Percentiles rank a stretch among this genome's conserved stretches.
Evolutionary conservation across 257 asterid genomes (phyloP).

Genomic region (Solanum tarapatanum): DNA sequence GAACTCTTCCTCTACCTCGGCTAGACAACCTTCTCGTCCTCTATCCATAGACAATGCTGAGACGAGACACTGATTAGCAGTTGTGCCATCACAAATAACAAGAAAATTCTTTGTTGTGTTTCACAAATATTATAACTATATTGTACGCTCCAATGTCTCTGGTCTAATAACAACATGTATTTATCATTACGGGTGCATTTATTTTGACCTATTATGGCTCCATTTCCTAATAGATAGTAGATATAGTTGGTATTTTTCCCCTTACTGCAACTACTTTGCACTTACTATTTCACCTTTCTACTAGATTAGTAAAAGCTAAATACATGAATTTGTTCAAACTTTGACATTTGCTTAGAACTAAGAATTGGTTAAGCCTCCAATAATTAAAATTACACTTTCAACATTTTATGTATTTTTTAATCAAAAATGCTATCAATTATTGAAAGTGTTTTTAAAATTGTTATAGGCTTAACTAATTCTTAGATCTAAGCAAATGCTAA

Average conservation of each 20-base stretch:
- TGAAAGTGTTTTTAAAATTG: no score
- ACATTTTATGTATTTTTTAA: no score
- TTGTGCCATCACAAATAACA: neutral
- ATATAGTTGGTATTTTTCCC: neutral
- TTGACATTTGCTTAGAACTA: neutral
- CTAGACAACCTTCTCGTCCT: neutral
- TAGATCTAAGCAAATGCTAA: neutral
- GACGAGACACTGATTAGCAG: neutral
- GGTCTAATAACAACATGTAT: neutral
- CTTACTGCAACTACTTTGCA: neutral
- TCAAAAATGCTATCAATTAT: no score
- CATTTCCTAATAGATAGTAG: neutral
- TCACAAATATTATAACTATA: neutral
- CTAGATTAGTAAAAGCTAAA: neutral
- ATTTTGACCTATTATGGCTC: no score
- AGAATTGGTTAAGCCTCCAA: no score
- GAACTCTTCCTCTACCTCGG: neutral
- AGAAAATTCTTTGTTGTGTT: neutral
- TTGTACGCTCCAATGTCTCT: neutral
- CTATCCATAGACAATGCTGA: no score
- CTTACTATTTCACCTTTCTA: neutral
- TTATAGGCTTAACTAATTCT: no score
- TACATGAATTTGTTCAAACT: neutral
- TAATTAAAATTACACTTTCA: no score
- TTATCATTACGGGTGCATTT: neutral